Conservation (phyloP, 345 rosid species). For the Hibiscus mutabilis region DNA sequence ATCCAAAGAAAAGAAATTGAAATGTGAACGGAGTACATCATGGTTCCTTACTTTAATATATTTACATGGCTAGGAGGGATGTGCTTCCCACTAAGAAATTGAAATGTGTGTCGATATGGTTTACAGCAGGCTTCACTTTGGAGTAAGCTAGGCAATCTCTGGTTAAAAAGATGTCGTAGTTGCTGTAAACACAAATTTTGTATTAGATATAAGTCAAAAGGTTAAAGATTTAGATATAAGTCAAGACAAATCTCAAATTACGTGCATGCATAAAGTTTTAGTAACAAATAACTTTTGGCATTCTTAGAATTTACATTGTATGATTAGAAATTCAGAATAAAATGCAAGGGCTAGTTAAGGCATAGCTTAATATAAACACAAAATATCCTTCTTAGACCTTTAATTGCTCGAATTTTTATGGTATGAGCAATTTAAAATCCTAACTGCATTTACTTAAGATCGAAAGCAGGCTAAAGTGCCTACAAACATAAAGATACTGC, state of each 20-base stretch:
- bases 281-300: not conserved
- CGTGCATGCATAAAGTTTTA: not conserved
- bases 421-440: too few relatives aligned
- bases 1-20: too few relatives aligned
- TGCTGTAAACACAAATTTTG: constrained; percentile 39
- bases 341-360: not conserved
- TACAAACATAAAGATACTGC: too few relatives aligned
- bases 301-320: not conserved
- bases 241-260: not conserved
- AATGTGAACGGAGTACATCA: too few relatives aligned
- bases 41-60: too few relatives aligned
- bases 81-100: too few relatives aligned
- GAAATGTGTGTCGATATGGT: constrained; percentile 83
- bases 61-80: too few relatives aligned
- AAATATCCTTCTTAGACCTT: not conserved
- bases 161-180: constrained; percentile 75
- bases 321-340: not conserved
- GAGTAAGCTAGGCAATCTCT: constrained; percentile 91
- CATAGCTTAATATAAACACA: not conserved
- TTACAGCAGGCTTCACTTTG: constrained; percentile 90
- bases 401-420: not conserved
- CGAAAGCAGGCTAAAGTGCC: too few relatives aligned
- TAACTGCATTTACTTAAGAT: too few relatives aligned
- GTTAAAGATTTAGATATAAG: not conserved
- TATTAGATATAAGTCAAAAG: constrained; percentile 7